Evolutionary conservation across 2,329 filamentous ascomycete species (phyloP), one percentile per base, ranked within the genome.

Genomic region (Clonostachys chloroleuca): DNA sequence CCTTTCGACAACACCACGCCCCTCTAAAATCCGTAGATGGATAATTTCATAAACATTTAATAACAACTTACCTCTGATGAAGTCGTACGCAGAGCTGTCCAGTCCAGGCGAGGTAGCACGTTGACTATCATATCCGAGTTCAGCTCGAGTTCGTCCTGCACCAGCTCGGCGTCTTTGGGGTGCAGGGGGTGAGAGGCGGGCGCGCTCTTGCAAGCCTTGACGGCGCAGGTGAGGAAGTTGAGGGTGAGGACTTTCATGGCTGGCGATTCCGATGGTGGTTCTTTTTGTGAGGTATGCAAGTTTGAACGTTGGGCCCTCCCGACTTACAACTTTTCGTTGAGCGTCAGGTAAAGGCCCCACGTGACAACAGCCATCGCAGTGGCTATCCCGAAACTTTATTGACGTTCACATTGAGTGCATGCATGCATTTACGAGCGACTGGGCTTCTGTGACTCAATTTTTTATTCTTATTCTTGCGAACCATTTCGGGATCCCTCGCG

Each of bases 181-280:
- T 97, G 94, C 14, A 99, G 79, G 3, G 94, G 94, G 62, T 95
- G 97, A 20, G 90, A 89, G 45, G 80, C 73, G 6, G 86, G 75
- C 34, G 86, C 84, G 48, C 83, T 80, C 72, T 95, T 96, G 86
- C 94, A 99, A 48, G 87, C 78, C 77, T 96, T 97, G 64, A 95
- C 87, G 52, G 94, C 92, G 76, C 94, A 99, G 59, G 90, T 94
- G 54, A 97, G 76, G 70, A 99, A 99, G 72, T 97, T 97, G 60
- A 95, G 85, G 51, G 91, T 96, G 45, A 97, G 82, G 52, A 97
- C 76, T 69, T 97, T 97, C 94, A 99, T 99, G 37, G 40, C 42
- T 13, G n/a, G 33, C 30, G 34, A n/a, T n/a, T 36, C n/a, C 3
- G 16, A 42, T 8, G 40, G 17, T 20, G 17, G 33, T 6, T 10